Evolutionary conservation across 192 early-diverging fungal genomes (phyloP).

Genomic region (Gonapodya sp.): DNA sequence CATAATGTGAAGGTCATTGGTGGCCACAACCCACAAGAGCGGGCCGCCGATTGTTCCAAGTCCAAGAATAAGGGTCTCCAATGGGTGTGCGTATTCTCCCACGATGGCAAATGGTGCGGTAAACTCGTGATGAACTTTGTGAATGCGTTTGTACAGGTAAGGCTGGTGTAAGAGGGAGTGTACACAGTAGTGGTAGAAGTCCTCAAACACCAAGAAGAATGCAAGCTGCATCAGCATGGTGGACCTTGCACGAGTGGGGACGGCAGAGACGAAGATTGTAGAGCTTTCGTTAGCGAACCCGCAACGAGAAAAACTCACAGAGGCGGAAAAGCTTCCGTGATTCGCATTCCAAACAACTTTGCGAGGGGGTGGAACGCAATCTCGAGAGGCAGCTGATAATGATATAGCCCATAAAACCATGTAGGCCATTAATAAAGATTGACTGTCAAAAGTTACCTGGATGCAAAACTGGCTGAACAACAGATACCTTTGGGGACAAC

Average conservation of each 20-base stretch:
- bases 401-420: no score
- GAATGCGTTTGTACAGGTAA: slow-evolving; percentile 77
- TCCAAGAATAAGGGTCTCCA: slow-evolving; percentile 77
- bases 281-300: background rate
- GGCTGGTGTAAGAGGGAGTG: slow-evolving; percentile 85
- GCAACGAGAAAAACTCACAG: slow-evolving; percentile 29
- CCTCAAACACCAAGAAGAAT: slow-evolving; percentile 76
- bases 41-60: slow-evolving; percentile 77
- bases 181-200: slow-evolving; percentile 84
- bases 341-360: slow-evolving; percentile 71
- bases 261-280: background rate
- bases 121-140: slow-evolving; percentile 47
- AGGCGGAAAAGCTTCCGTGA: slow-evolving; percentile 73
- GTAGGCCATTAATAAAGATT: no score
- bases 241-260: slow-evolving; percentile 18
- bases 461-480: slow-evolving; percentile 67
- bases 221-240: slow-evolving; percentile 54
- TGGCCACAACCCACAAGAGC: slow-evolving; percentile 54
- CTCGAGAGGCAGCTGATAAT: slow-evolving; percentile 84
- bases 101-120: slow-evolving; percentile 17
- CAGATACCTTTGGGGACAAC: slow-evolving; percentile 64
- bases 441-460: no score
- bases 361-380: slow-evolving; percentile 77
- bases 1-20: slow-evolving; percentile 64
- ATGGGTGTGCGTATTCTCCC: slow-evolving; percentile 83